A percentile compares a stretch with the other conserved stretches of the same genome.
Conservation (phyloP, 2,329 filamentous ascomycete species). For the Diaporthe helianthi region DNA sequence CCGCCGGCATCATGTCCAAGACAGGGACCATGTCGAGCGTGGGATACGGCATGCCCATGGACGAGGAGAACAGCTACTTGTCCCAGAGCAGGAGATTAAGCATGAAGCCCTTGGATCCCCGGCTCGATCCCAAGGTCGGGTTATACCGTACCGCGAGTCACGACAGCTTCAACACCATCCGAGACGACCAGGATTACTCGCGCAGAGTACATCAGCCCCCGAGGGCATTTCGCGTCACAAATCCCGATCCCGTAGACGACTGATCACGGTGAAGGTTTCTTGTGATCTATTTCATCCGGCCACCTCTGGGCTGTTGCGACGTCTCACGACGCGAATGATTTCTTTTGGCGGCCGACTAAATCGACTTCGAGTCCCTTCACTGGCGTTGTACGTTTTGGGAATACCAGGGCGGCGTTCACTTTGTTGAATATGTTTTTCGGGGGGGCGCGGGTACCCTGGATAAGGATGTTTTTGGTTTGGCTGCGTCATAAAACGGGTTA, state of each 20-base stretch:
- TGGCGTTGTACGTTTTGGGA: constrained; percentile 47
- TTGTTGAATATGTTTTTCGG: background rate
- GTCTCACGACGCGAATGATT: constrained; percentile 46
- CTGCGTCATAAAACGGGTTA: constrained; percentile 28
- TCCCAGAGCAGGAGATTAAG: constrained; percentile 46
- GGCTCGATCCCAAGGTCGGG: constrained; percentile 67
- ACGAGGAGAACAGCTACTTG: constrained; percentile 33
- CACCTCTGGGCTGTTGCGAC: constrained; percentile 30
- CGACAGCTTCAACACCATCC: constrained; percentile 69
- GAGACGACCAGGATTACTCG: constrained; percentile 72
- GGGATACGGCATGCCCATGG: constrained; percentile 34
- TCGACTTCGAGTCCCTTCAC: constrained; percentile 44
- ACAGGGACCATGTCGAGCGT: constrained; percentile 51
- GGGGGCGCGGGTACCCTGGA: background rate
- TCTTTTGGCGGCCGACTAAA: constrained; percentile 34
- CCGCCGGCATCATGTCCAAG: constrained; percentile 55
- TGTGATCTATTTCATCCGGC: background rate
- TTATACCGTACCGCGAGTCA: constrained; percentile 64
- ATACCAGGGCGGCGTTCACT: constrained; percentile 54
- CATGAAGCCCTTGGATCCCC: constrained; percentile 66
- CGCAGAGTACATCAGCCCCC: constrained; percentile 60
- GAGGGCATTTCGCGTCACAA: constrained; percentile 66
- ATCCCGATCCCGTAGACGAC: constrained; percentile 60
- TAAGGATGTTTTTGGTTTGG: constrained; percentile 8
- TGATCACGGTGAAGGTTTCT: constrained; percentile 34